Percentiles rank a stretch among this genome's conserved stretches.
Conservation (phyloP, 352 stramenopile genomes). For the Saprolegnia parasitica region DNA sequence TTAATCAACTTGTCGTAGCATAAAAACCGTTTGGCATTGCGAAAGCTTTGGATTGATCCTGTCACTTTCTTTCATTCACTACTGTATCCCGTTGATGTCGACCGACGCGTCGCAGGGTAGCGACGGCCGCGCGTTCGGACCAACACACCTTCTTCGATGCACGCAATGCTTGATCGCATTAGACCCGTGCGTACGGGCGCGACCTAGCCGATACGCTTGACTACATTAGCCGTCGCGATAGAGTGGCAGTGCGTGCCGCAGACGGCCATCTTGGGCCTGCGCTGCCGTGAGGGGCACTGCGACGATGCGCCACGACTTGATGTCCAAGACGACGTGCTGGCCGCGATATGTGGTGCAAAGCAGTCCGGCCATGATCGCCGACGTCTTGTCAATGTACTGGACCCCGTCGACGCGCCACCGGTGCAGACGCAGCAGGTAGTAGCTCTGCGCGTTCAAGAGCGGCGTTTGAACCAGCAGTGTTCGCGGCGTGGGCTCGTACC, state of each 20-base stretch:
- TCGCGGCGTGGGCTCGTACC: too few species aligned
- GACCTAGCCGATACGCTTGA: background rate
- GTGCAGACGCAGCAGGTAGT: slow-evolving; percentile 23
- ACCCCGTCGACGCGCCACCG: background rate
- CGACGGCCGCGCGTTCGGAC: too few species aligned
- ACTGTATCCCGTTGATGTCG: too few species aligned
- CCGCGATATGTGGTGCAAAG: background rate
- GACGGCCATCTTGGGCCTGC: background rate
- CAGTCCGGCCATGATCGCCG: slow-evolving; percentile 22
- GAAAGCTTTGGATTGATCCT: too few species aligned
- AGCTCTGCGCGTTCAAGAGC: slow-evolving; percentile 11
- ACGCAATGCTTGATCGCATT: too few species aligned
- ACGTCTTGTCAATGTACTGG: slow-evolving; percentile 16
- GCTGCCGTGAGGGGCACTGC: background rate
- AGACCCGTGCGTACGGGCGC: too few species aligned
- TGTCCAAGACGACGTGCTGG: slow-evolving; percentile 10
- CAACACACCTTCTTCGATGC: too few species aligned
- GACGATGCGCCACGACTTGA: slow-evolving; percentile 23
- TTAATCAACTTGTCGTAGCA: too few species aligned
- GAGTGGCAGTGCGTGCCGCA: background rate
- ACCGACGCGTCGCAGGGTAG: too few species aligned
- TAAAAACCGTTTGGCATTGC: too few species aligned
- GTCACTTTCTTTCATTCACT: too few species aligned
- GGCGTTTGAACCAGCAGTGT: background rate
- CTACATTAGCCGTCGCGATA: too few species aligned